Evolutionary conservation across 148 eudicot genomes (phyloP), one percentile per base, ranked within the genome.

Genomic region (Nyssa sinensis): DNA sequence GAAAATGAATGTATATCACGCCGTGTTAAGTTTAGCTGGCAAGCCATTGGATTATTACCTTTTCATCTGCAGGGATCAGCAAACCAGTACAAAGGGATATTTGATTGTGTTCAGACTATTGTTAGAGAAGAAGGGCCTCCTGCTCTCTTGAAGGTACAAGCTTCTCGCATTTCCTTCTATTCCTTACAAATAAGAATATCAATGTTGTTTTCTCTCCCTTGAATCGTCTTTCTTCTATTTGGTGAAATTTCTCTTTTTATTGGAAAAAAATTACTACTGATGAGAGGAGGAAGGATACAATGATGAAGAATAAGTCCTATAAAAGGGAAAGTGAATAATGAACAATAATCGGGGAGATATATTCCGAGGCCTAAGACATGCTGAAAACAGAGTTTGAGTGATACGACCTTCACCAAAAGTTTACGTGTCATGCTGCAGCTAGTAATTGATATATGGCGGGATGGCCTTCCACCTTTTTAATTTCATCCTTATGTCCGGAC

Each of bases 81-180:
- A 49, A 84, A 83, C 71, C 89, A 86, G 76, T 93, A 88, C 77
- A 84, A 81, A 72, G 90, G 93, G 57, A 82, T 91, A 66, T 79
- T 72, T 73, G 93, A 90, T 61, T 93, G 97, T 77, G 88, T 86
- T 27, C 80, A 72, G 67, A 86, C 93, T 66, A 93, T 93, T 25
- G 59, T 77, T 33, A 79, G 78, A 79, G 98, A 93, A 80, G 98
- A 93, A 80, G 98, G 98, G 58, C 70, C 86, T 69, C 82, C 84
- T 74, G 89, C 87, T 31, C 83, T 93, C 64, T 28, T 86, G n/a
- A 90, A 88, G 95, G 98, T 93, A 24, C 19, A 78, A 47, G 23
- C 57, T 73, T 62, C 24, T 32, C 70, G 0, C 64, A 24, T 17
- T 24, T 41, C 62, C 34, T 25, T 16, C 2, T 8, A 7, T 47